These are phyloP conservation scores for Thelonectria blattea DNA, from an alignment of 2,329 filamentous ascomycete genomes.

Conservation along the genomic window DNA sequence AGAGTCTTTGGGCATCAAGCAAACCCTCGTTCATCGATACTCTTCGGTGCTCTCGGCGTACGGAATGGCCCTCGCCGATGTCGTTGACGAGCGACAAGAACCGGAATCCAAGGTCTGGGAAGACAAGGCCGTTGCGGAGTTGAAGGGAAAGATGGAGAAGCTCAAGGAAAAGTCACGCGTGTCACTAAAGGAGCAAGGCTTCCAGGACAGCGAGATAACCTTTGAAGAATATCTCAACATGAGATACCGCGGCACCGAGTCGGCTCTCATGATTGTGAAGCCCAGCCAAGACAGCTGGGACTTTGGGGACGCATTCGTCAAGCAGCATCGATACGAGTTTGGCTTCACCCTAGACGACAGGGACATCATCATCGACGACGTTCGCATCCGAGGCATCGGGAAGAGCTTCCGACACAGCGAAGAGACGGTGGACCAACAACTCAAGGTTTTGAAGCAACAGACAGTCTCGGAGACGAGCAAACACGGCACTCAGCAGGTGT, in stretches of 20 bases:
- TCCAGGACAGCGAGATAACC: constrained; percentile 73
- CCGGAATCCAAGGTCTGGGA: constrained; percentile 70
- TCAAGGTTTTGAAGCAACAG: constrained; percentile 70
- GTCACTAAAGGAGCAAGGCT: constrained; percentile 78
- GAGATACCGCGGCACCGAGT: constrained; percentile 89
- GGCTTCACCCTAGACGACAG: constrained; percentile 85
- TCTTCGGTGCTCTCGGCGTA: constrained; percentile 90
- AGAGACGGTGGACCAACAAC: constrained; percentile 83
- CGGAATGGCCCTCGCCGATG: constrained; percentile 90
- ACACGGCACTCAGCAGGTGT: constrained; percentile 73
- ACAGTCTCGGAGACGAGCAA: constrained; percentile 64
- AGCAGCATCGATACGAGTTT: constrained; percentile 90
- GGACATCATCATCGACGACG: constrained; percentile 89
- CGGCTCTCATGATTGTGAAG: constrained; percentile 86
- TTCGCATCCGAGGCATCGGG: constrained; percentile 85
- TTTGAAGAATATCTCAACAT: constrained; percentile 96
- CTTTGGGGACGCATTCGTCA: constrained; percentile 83
- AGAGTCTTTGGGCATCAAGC: constrained; percentile 80
- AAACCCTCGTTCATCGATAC: constrained; percentile 86
- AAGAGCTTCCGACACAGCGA: constrained; percentile 83
- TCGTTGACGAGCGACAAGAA: constrained; percentile 89
- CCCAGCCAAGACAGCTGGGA: constrained; percentile 74
- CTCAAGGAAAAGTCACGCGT: constrained; percentile 76
- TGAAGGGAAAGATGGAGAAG: constrained; percentile 77
- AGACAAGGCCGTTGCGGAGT: constrained; percentile 63